phyloP scores from a whole-genome alignment of 2,329 filamentous ascomycete species.

The Stachybotrys chlorohalonatus region DNA sequence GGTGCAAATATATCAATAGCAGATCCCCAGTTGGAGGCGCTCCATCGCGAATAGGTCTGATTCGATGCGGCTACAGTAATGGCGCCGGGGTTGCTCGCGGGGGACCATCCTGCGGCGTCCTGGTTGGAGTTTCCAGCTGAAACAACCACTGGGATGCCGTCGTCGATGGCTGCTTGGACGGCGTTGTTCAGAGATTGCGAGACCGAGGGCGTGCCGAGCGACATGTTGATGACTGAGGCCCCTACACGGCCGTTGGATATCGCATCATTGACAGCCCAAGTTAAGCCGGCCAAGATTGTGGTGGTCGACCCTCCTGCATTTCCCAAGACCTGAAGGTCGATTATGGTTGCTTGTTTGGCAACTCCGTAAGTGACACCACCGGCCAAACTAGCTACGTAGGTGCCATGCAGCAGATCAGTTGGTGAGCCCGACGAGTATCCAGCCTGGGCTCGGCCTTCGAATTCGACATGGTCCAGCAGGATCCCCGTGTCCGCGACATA shows the following conservation, averaged over 20 bases:
- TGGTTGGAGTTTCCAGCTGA: constrained; percentile 10
- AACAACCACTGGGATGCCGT: constrained; percentile 27
- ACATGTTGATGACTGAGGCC: constrained; percentile 34
- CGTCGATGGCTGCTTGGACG: constrained; percentile 8
- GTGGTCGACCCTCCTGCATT: constrained; percentile 1
- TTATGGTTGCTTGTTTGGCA: constrained; percentile 27
- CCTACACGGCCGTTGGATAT: constrained; percentile 11
- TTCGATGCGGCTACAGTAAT: constrained; percentile 19
- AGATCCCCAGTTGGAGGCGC: constrained; percentile 34
- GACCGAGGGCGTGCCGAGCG: constrained; percentile 13
- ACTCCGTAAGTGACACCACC: constrained; percentile 8
- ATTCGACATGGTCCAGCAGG: not conserved
- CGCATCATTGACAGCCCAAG: constrained; percentile 23
- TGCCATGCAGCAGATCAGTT: constrained; percentile 22
- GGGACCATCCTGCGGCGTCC: constrained; percentile 4
- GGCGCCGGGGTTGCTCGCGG: constrained; percentile 9
- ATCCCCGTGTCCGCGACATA: not conserved
- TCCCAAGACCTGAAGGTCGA: constrained; percentile 29
- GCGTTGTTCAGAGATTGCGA: constrained; percentile 8
- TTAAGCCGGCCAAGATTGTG: constrained; percentile 16
- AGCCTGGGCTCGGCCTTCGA: not conserved
- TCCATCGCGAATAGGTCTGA: constrained; percentile 22
- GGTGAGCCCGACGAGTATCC: not conserved
- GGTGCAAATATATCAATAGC: constrained; percentile 8
- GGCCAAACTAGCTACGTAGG: constrained; percentile 12